Conservation (phyloP, 352 stramenopile species). For the Blastocystis sp. region DNA sequence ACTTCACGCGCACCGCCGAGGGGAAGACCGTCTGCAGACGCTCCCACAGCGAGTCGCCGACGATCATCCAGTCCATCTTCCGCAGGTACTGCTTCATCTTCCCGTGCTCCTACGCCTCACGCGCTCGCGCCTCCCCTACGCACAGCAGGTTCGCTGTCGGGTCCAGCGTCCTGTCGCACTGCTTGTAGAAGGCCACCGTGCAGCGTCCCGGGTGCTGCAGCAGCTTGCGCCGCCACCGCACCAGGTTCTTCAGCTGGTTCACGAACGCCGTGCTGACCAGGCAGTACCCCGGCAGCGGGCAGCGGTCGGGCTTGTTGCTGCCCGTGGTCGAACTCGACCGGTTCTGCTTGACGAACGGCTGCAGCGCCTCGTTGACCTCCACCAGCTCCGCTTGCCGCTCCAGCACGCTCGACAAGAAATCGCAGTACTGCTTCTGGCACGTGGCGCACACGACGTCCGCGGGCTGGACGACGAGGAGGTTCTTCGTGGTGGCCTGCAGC, state of each 20-base stretch:
- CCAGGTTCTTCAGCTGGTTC: background rate
- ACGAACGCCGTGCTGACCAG: slow-evolving; percentile 32
- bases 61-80: background rate
- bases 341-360: no score
- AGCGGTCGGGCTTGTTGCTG: background rate
- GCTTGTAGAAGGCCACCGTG: background rate
- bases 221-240: background rate
- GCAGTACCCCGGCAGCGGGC: background rate
- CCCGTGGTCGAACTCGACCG: no score
- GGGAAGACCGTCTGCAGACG: slow-evolving; percentile 11
- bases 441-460: background rate
- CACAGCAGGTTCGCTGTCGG: slow-evolving; percentile 24
- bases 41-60: background rate
- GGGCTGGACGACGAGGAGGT: background rate
- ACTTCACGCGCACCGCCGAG: background rate
- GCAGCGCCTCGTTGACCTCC: background rate
- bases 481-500: background rate
- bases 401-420: background rate
- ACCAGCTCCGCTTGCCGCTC: background rate
- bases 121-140: background rate
- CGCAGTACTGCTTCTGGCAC: background rate
- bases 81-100: slow-evolving; percentile 34
- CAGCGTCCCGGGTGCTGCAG: slow-evolving; percentile 20
- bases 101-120: slow-evolving; percentile 9
- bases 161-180: background rate